Base-by-base conservation (phyloP, 495 filamentous ascomycete genomes). In the Massariosphaeria phaeospora region DNA sequence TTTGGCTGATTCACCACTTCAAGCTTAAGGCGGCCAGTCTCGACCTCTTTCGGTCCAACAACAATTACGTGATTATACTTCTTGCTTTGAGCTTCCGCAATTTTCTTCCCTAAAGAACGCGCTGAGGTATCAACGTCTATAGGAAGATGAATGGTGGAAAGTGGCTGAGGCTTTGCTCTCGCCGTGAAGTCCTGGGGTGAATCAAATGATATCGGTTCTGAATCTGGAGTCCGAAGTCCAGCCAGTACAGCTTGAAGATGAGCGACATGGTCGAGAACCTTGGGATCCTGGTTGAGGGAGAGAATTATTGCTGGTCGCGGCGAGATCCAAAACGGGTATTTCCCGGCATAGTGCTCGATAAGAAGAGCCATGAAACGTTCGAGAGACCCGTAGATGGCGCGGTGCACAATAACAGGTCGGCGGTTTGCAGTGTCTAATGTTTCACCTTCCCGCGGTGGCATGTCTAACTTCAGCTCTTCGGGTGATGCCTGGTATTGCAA, bases 271-370 rank as follows among this genome's bases (percentile, higher is more conserved):
- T 69, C 66, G 30, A 85, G 55, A 10, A 90, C 78, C 0, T 74
- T 71, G 29, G 77, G 72, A 27, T 75, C 78, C 59, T 85, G 76
- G 54, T 83, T 85, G 29, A 95, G 80, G 0, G 89, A 89, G 35
- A 95, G 60, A 38, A 96, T 79, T 39, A 88, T 81, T 24, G 80
- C 81, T 64, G 93, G 91, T 5, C 83, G 79, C 2, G 91, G 91
- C 35, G 86, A 90, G 24, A 96, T 72, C 91, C 91, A 96, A 67
- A 95, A 91, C 4, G 91, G 91, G 83, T 87, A 94, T 48, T 76
- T 80, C 2, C 89, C 89, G 20, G 81, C 75, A 61, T 91, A 85
- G 40, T 89, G 83, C 69, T 95, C 91, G 48, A 95, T 91, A 29
- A 95, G 70, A 25, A 96, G 70, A 9, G 91, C 90, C 72, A 95